Conservation (phyloP, 2,329 filamentous ascomycete genomes). For the Colletotrichum sidae region DNA sequence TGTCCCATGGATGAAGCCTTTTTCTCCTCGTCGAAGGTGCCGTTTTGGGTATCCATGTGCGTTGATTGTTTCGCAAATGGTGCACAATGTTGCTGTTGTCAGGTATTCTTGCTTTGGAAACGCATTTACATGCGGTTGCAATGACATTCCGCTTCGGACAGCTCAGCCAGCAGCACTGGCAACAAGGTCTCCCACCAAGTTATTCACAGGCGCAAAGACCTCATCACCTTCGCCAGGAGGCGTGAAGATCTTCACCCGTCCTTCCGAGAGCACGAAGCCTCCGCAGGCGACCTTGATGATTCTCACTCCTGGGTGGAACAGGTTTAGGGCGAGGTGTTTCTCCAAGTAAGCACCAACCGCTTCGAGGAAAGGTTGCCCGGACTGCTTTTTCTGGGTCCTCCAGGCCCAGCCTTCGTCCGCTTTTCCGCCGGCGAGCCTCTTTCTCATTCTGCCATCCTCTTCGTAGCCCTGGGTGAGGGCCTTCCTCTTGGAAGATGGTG, state of each 20-base stretch:
- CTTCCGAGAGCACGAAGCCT: constrained; percentile 66
- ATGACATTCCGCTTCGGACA: not conserved
- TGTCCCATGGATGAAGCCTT: no score
- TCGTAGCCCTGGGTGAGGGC: constrained; percentile 42
- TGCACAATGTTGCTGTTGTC: no score
- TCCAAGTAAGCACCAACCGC: constrained; percentile 62
- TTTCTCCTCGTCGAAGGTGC: no score
- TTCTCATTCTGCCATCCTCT: constrained; percentile 51
- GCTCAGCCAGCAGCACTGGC: constrained; percentile 16
- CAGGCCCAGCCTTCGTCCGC: constrained; percentile 66
- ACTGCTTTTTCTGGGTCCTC: constrained; percentile 45
- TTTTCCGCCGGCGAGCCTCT: constrained; percentile 59
- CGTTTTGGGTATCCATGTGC: no score
- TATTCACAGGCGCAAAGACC: constrained; percentile 27
- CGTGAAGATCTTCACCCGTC: constrained; percentile 61
- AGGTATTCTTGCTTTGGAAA: no score
- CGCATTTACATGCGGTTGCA: no score
- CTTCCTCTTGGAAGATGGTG: constrained; percentile 30
- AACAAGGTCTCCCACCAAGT: constrained; percentile 22
- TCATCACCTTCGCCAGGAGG: constrained; percentile 14
- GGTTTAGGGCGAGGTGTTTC: constrained; percentile 64
- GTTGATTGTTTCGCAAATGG: no score
- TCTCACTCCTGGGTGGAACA: constrained; percentile 67
- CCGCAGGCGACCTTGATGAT: constrained; percentile 66
- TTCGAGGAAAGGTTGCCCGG: constrained; percentile 59